Percentiles rank a stretch among this genome's conserved stretches.
Conservation (phyloP, 202 grass and related monocot genomes). For the Eragrostis tef region DNA sequence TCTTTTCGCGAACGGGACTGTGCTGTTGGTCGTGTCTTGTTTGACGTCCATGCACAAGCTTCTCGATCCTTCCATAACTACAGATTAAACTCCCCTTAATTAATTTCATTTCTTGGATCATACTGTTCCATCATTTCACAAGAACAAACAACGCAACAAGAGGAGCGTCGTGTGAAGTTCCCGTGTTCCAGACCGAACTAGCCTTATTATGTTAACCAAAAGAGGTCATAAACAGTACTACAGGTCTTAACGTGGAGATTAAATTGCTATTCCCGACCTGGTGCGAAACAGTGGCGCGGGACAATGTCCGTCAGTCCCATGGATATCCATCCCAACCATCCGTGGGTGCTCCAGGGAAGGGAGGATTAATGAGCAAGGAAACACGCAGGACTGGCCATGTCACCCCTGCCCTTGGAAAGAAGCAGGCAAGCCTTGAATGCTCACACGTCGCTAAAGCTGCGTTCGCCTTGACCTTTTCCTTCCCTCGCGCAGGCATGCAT, state of each 20-base stretch:
- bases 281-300: conserved; percentile 11
- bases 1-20: neutral
- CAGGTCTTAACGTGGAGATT: neutral
- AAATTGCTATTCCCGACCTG: neutral
- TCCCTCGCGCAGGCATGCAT: neutral
- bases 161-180: neutral
- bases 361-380: conserved; percentile 25
- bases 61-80: neutral
- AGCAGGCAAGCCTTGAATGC: conserved; percentile 43
- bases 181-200: neutral
- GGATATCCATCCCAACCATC: conserved; percentile 11
- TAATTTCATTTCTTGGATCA: neutral
- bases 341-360: neutral
- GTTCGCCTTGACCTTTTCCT: conserved; percentile 36
- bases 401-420: conserved; percentile 40
- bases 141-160: neutral
- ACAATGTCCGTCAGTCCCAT: conserved; percentile 13
- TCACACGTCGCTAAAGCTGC: conserved; percentile 33
- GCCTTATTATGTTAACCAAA: neutral
- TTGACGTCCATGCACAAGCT: neutral
- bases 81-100: neutral
- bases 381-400: neutral
- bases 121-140: neutral
- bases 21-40: neutral
- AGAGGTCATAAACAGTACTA: neutral